A percentile compares a stretch with the other conserved stretches of the same genome.
These are phyloP conservation scores for Trypanosoma congolense DNA, from an alignment of 208 protist species.

Conservation along the genomic window DNA sequence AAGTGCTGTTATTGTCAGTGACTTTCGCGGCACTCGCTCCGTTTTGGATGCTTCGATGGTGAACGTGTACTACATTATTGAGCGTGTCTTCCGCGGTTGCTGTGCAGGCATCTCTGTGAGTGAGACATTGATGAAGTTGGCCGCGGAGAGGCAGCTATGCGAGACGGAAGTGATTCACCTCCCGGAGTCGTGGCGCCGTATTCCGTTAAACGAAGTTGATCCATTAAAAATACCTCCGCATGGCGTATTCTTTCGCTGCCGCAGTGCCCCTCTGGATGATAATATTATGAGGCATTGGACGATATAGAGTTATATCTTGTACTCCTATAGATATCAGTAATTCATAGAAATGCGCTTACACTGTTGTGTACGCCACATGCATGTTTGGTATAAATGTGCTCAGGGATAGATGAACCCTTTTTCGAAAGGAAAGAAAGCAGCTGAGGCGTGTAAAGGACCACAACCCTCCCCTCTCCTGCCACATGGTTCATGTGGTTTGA, in stretches of 20 bases:
- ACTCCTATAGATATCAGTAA: too few relatives aligned
- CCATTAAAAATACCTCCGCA: slow-evolving; percentile 78
- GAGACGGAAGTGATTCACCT: slow-evolving; percentile 36
- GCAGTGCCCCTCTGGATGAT: slow-evolving; percentile 45
- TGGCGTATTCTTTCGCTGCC: slow-evolving; percentile 56
- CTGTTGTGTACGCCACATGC: too few relatives aligned
- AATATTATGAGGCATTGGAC: slow-evolving; percentile 85
- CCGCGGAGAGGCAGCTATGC: slow-evolving; percentile 65
- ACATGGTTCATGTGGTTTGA: too few relatives aligned
- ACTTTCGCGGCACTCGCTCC: slow-evolving; percentile 73
- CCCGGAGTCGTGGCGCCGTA: slow-evolving; percentile 58
- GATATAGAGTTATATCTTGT: slow-evolving; percentile 29
- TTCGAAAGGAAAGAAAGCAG: too few relatives aligned
- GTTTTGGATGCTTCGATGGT: slow-evolving; percentile 71
- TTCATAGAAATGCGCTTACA: too few relatives aligned
- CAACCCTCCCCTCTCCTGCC: too few relatives aligned
- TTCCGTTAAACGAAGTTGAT: slow-evolving; percentile 71
- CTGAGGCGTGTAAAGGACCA: too few relatives aligned
- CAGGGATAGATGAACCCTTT: too few relatives aligned
- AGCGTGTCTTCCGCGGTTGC: slow-evolving; percentile 49
- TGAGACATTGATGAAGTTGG: slow-evolving; percentile 43
- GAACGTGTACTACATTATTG: slow-evolving; percentile 88
- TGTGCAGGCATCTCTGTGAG: slow-evolving; percentile 34
- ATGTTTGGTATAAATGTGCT: too few relatives aligned
- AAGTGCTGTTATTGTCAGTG: slow-evolving; percentile 83